phyloP scores from a whole-genome alignment of 495 filamentous ascomycete genomes.

The Penicillium goetzii region DNA sequence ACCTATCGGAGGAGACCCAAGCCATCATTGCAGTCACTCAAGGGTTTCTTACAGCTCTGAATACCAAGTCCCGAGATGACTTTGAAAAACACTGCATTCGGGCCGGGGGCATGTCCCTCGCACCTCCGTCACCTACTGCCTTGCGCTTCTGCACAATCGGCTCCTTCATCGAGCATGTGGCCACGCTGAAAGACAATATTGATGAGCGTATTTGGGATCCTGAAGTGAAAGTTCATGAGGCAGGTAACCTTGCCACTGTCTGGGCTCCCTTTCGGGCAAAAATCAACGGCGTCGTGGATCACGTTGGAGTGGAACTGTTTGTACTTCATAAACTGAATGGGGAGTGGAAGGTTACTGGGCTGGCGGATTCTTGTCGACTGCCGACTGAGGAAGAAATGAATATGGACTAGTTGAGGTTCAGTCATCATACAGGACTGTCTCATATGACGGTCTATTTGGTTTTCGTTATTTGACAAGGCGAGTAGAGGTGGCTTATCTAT shows the following conservation, averaged over 20 bases:
- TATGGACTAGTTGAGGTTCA: slow-evolving; percentile 20
- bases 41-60: slow-evolving; percentile 41
- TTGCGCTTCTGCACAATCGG: slow-evolving; percentile 49
- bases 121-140: slow-evolving; percentile 34
- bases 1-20: slow-evolving; percentile 29
- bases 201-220: slow-evolving; percentile 47
- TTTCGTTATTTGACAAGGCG: no score
- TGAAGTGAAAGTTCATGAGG: slow-evolving; percentile 40
- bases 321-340: slow-evolving; percentile 43
- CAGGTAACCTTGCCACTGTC: slow-evolving; percentile 40
- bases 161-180: slow-evolving; percentile 42
- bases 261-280: slow-evolving; percentile 48
- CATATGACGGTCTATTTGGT: no score
- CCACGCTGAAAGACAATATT: slow-evolving; percentile 37
- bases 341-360: slow-evolving; percentile 46
- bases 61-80: slow-evolving; percentile 36
- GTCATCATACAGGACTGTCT: no score
- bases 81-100: slow-evolving; percentile 46
- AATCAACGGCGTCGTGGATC: slow-evolving; percentile 44
- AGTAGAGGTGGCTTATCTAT: no score
- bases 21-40: slow-evolving; percentile 40
- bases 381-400: slow-evolving; percentile 42
- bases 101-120: slow-evolving; percentile 46
- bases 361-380: slow-evolving; percentile 45
- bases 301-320: slow-evolving; percentile 48